These are phyloP conservation scores for Daldinia eschscholtzii DNA, from an alignment of 2,329 filamentous ascomycete genomes.

Conservation along the genomic window DNA sequence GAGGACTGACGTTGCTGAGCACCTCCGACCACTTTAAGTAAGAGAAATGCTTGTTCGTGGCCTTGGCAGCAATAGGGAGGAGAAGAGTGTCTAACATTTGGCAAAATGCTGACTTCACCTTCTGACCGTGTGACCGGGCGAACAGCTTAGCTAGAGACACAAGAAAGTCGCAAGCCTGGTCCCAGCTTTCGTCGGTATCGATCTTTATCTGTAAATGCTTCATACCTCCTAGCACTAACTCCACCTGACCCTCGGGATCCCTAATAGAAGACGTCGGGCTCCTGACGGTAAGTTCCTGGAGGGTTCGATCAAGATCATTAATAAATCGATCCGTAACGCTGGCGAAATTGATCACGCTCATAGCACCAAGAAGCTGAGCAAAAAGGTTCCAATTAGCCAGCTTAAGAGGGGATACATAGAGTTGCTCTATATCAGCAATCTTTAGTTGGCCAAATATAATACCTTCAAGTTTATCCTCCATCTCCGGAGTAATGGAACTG, in stretches of 20 bases:
- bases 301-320: constrained; percentile 80
- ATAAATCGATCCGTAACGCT: constrained; percentile 87
- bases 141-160: constrained; percentile 85
- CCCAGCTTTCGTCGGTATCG: constrained; percentile 80
- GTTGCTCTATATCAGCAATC: constrained; percentile 84
- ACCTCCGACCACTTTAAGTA: constrained; percentile 90
- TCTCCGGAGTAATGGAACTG: constrained; percentile 84
- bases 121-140: constrained; percentile 84
- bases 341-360: constrained; percentile 92
- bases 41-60: constrained; percentile 79
- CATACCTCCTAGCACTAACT: constrained; percentile 91
- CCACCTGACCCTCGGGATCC: constrained; percentile 83
- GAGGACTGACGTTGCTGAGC: constrained; percentile 80
- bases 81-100: constrained; percentile 89
- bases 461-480: constrained; percentile 92
- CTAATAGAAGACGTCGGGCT: constrained; percentile 69
- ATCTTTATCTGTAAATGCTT: constrained; percentile 85
- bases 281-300: constrained; percentile 81
- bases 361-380: constrained; percentile 90
- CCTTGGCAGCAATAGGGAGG: constrained; percentile 86
- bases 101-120: constrained; percentile 94
- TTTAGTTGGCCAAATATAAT: constrained; percentile 98
- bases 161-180: constrained; percentile 90
- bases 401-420: constrained; percentile 82
- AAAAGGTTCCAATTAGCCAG: constrained; percentile 97